Evolutionary conservation across 495 filamentous ascomycete species (phyloP).

Genomic region (Aspergillus biplanus): DNA sequence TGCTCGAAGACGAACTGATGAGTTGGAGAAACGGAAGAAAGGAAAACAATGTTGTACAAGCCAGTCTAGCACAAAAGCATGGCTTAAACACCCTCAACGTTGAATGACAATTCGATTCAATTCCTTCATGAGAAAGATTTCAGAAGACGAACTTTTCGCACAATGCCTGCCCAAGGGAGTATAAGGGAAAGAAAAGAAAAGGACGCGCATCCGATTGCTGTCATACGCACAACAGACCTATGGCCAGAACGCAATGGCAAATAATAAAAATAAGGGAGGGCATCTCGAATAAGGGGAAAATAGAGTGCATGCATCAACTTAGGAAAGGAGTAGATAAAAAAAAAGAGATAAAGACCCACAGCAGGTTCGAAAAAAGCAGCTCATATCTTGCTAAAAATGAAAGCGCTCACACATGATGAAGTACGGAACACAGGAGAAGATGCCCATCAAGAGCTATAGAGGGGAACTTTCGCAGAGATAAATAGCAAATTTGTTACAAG

Average conservation of each 20-base stretch:
- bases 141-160: slow-evolving; percentile 52
- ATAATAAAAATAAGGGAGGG: slow-evolving; percentile 15
- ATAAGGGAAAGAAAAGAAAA: slow-evolving; percentile 33
- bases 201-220: slow-evolving; percentile 39
- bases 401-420: slow-evolving; percentile 54
- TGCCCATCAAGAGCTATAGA: slow-evolving; percentile 54
- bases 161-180: slow-evolving; percentile 54
- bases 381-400: slow-evolving; percentile 50
- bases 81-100: slow-evolving; percentile 39
- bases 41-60: slow-evolving; percentile 39
- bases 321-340: slow-evolving; percentile 10
- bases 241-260: slow-evolving; percentile 30
- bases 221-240: slow-evolving; percentile 45
- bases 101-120: slow-evolving; percentile 49
- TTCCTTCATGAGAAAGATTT: slow-evolving; percentile 43
- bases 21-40: slow-evolving; percentile 27
- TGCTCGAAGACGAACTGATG: slow-evolving; percentile 30
- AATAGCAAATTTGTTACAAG: slow-evolving; percentile 49
- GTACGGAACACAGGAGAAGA: slow-evolving; percentile 50
- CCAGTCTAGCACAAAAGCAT: slow-evolving; percentile 38
- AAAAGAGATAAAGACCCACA: slow-evolving; percentile 16
- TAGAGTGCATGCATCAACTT: slow-evolving; percentile 17
- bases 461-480: slow-evolving; percentile 41
- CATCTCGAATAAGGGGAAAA: slow-evolving; percentile 15
- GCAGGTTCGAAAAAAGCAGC: slow-evolving; percentile 25